Conservation (phyloP, 805 yeast genomes). For the Starmerella powellii region DNA sequence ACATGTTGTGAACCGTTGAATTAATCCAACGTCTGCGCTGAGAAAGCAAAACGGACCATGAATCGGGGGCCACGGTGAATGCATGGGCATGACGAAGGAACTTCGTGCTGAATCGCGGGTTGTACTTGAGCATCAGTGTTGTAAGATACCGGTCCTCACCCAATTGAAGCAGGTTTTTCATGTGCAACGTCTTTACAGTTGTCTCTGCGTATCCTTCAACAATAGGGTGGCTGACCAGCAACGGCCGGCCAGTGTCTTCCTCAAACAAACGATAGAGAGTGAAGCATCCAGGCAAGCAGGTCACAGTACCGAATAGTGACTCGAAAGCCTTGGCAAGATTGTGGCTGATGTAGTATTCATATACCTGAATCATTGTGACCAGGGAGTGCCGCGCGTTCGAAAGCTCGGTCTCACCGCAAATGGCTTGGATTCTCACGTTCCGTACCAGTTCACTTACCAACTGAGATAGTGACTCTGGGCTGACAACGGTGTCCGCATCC, state of each 20-base stretch:
- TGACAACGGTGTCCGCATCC: conserved; percentile 53
- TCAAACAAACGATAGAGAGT: conserved; percentile 45
- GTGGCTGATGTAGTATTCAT: conserved; percentile 53
- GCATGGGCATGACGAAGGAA: conserved; percentile 49
- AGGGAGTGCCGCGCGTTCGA: conserved; percentile 41
- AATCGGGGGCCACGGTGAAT: conserved; percentile 48
- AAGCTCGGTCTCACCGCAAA: conserved; percentile 52
- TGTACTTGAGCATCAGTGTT: conserved; percentile 44
- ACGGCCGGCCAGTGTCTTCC: conserved; percentile 45
- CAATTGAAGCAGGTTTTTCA: conserved; percentile 46
- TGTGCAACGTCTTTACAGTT: conserved; percentile 46
- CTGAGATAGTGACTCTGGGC: conserved; percentile 43
- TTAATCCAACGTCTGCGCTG: conserved; percentile 61
- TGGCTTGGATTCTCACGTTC: conserved; percentile 45
- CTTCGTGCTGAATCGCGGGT: conserved; percentile 44
- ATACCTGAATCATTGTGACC: conserved; percentile 51
- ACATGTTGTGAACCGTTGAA: conserved; percentile 51
- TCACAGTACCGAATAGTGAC: conserved; percentile 49
- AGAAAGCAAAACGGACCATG: conserved; percentile 44
- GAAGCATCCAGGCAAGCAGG: conserved; percentile 58
- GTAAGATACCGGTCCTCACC: conserved; percentile 53
- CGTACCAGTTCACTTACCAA: conserved; percentile 45
- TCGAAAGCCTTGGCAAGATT: conserved; percentile 54
- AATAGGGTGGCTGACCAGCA: conserved; percentile 48
- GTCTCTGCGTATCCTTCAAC: conserved; percentile 46